Evolutionary conservation across 441 rosid genomes (phyloP).

Genomic region (Rhodomyrtus psidioides): DNA sequence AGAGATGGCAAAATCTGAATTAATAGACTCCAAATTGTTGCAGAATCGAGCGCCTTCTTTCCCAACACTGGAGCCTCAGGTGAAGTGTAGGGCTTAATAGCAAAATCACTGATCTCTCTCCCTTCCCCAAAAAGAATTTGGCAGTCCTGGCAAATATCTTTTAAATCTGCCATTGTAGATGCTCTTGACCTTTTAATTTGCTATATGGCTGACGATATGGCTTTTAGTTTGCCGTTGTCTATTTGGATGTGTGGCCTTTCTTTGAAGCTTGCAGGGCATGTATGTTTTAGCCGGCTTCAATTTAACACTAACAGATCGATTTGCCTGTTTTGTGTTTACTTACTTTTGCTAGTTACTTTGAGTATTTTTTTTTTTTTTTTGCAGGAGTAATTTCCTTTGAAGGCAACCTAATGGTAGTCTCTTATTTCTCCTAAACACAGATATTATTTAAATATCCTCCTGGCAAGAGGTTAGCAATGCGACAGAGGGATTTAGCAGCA

Average conservation of each 20-base stretch:
- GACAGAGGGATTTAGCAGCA: conserved; percentile 74
- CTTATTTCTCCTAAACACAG: conserved; percentile 26
- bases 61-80: conserved; percentile 91
- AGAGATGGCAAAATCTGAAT: conserved; percentile 53
- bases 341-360: not conserved
- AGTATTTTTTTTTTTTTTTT: not conserved
- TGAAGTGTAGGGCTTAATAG: conserved; percentile 13
- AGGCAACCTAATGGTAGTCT: not conserved
- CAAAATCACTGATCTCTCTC: not conserved
- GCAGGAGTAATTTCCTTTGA: not conserved
- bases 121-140: not conserved
- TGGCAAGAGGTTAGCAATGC: conserved; percentile 75
- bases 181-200: not conserved
- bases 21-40: conserved; percentile 33
- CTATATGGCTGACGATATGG: not conserved
- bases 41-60: conserved; percentile 51
- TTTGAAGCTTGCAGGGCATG: not conserved
- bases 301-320: not conserved
- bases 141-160: not conserved
- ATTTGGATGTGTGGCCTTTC: not conserved
- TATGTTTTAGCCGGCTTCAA: not conserved
- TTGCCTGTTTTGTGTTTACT: not conserved
- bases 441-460: conserved; percentile 88
- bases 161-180: not conserved
- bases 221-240: not conserved